A percentile compares a stretch with the other conserved stretches of the same genome.
These are phyloP conservation scores for Amesomyces nigricolor DNA, from an alignment of 2,329 filamentous ascomycete genomes.

Conservation along the genomic window DNA sequence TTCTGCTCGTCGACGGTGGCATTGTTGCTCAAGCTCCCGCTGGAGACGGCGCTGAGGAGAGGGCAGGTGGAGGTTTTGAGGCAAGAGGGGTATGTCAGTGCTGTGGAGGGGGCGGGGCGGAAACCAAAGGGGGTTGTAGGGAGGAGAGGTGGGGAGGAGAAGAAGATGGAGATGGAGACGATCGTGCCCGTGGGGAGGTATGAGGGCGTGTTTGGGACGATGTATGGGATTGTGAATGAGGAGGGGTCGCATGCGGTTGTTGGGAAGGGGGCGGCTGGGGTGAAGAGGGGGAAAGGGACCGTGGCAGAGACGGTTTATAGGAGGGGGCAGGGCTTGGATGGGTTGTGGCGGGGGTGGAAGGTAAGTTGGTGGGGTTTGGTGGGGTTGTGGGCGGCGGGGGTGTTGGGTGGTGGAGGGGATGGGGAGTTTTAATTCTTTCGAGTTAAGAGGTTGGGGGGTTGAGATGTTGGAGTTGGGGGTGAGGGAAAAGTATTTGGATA, in stretches of 20 bases:
- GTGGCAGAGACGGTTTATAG: constrained; percentile 41
- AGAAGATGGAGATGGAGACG: constrained; percentile 57
- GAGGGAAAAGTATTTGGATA: constrained; percentile 2
- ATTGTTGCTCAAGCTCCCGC: constrained; percentile 77
- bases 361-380: constrained; percentile 73
- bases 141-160: constrained; percentile 13
- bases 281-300: constrained; percentile 29
- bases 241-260: constrained; percentile 61
- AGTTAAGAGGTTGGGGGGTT: too few relatives aligned
- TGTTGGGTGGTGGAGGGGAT: constrained; percentile 56
- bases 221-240: constrained; percentile 78
- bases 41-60: constrained; percentile 86
- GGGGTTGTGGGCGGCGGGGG: constrained; percentile 65
- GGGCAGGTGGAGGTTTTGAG: constrained; percentile 73
- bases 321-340: constrained; percentile 62
- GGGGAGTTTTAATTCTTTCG: constrained; percentile 60
- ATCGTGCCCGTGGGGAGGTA: constrained; percentile 78
- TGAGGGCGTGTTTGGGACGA: constrained; percentile 80
- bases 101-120: constrained; percentile 36
- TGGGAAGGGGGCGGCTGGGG: constrained; percentile 28
- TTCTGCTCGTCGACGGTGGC: constrained; percentile 77
- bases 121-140: neutral
- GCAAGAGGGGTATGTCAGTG: constrained; percentile 45
- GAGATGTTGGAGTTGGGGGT: neutral
- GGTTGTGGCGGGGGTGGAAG: constrained; percentile 69